Evolutionary conservation across 768 basidiomycete species (phyloP).

Genomic region (Sistotremastrum niveocremeum): DNA sequence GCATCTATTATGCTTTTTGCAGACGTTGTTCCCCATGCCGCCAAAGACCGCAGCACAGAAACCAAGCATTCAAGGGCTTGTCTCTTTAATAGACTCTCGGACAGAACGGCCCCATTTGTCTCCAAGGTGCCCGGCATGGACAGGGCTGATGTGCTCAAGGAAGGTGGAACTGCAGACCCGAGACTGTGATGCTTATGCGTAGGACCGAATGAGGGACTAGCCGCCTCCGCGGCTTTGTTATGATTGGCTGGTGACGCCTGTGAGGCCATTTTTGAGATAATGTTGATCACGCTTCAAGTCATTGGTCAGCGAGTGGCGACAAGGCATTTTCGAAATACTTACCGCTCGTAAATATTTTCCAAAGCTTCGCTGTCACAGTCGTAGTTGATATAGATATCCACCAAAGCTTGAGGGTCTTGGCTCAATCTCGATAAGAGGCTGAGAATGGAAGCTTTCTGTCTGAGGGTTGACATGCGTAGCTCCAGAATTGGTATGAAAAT

Average conservation of each 20-base stretch:
- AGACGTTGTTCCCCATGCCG: constrained; percentile 71
- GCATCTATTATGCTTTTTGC: constrained; percentile 23
- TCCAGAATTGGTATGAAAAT: constrained; percentile 98
- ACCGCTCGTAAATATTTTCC: constrained; percentile 98
- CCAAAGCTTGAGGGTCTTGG: constrained; percentile 93
- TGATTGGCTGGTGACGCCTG: constrained; percentile 32
- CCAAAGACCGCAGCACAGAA: constrained; percentile 76
- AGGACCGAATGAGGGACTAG: constrained; percentile 47
- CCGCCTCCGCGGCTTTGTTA: constrained; percentile 40
- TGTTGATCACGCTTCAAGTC: constrained; percentile 67
- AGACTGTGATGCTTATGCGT: constrained; percentile 30
- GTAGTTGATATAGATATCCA: constrained; percentile 98
- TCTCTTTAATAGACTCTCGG: constrained; percentile 73
- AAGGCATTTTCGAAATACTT: constrained; percentile 15
- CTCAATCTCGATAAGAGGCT: constrained; percentile 79
- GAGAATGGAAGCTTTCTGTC: constrained; percentile 88
- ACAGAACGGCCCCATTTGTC: constrained; percentile 49
- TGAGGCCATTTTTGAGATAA: constrained; percentile 84
- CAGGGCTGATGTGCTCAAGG: constrained; percentile 52
- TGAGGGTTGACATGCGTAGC: constrained; percentile 91
- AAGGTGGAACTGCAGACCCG: constrained; percentile 36
- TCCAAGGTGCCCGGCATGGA: constrained; percentile 56
- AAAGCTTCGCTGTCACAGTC: constrained; percentile 92
- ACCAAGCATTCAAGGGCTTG: constrained; percentile 95
- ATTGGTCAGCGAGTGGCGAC: neutral